Conservation (phyloP, 192 early-diverging fungal species). For the Endogone sp. region DNA sequence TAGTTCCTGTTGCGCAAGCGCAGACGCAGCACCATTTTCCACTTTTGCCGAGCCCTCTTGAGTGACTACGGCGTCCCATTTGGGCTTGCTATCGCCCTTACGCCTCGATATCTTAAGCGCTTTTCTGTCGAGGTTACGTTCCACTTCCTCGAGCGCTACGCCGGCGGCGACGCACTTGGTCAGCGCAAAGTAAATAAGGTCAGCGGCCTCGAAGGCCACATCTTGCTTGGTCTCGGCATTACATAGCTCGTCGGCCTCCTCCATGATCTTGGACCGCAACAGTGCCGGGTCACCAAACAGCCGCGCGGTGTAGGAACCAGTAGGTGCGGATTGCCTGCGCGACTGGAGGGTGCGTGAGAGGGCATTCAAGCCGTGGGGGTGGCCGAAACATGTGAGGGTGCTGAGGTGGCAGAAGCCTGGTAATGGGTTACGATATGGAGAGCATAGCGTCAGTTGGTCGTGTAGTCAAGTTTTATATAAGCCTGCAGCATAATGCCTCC, state of each 20-base stretch:
- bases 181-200: conserved; percentile 94
- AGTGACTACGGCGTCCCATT: conserved; percentile 49
- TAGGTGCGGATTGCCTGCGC: conserved; percentile 71
- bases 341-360: conserved; percentile 64
- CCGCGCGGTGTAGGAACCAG: conserved; percentile 87
- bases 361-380: conserved; percentile 65
- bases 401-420: conserved; percentile 92
- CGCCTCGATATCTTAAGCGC: conserved; percentile 83
- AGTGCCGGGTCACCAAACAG: conserved; percentile 82
- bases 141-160: conserved; percentile 81
- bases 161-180: conserved; percentile 80
- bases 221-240: conserved; percentile 71
- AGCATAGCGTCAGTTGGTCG: too few relatives aligned
- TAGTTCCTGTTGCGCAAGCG: conserved; percentile 3
- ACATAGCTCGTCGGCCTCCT: conserved; percentile 92
- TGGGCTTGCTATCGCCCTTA: conserved; percentile 92
- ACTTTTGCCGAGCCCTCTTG: conserved; percentile 8
- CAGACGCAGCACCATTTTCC: conserved; percentile 18
- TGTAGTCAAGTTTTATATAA: too few relatives aligned
- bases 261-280: conserved; percentile 89
- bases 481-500: too few relatives aligned
- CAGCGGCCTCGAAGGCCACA: conserved; percentile 94
- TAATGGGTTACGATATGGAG: not conserved
- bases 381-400: conserved; percentile 90
- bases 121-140: conserved; percentile 78